A percentile compares a stretch with the other conserved stretches of the same genome.
These are phyloP conservation scores for Zygosaccharomyces sapae DNA, from an alignment of 1,139 yeast species.

Conservation along the genomic window DNA sequence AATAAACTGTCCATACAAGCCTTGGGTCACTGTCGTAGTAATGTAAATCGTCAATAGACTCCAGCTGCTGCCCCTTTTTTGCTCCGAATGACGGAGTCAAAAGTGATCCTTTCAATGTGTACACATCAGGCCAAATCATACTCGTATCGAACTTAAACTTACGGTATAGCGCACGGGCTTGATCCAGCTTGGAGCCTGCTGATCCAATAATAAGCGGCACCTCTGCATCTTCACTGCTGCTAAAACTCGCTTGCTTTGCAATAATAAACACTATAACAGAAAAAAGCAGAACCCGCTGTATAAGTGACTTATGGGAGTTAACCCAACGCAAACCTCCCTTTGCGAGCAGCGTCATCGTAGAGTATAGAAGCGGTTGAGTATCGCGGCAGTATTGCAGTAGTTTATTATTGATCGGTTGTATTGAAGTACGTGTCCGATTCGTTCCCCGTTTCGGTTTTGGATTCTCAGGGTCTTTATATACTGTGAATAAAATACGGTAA, in stretches of 20 bases:
- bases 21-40: conserved; percentile 31
- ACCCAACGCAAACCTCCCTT: neutral
- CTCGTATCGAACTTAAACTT: conserved; percentile 22
- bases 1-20: conserved; percentile 25
- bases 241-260: neutral
- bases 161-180: conserved; percentile 17
- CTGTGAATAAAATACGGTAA: neutral
- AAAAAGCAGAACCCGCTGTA: neutral
- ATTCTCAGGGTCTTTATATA: neutral
- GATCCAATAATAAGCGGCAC: neutral
- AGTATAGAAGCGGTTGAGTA: neutral
- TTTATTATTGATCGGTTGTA: neutral
- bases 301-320: neutral
- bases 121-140: conserved; percentile 22
- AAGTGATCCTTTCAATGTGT: conserved; percentile 19
- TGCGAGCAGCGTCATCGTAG: neutral
- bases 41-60: conserved; percentile 17
- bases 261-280: neutral
- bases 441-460: neutral
- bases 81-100: conserved; percentile 20
- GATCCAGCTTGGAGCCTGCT: conserved; percentile 1
- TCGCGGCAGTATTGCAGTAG: neutral
- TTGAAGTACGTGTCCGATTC: neutral
- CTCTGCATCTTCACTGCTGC: neutral
- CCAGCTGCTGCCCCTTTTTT: conserved; percentile 13